Base-by-base conservation (phyloP, 2,329 filamentous ascomycete genomes). In the Diplocarpon rosae region DNA sequence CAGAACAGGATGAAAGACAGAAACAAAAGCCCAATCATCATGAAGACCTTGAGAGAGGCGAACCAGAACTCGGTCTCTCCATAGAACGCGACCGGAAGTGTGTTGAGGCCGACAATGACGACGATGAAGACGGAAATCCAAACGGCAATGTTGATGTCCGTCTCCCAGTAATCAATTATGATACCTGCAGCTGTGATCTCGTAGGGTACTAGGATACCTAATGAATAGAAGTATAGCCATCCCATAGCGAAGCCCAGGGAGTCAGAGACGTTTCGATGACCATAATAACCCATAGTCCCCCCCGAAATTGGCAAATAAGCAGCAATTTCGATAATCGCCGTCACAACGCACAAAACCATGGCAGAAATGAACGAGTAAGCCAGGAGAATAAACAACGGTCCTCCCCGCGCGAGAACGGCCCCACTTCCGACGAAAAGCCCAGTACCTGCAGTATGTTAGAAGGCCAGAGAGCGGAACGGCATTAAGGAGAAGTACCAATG, bases 21-120 rank as follows among this genome's bases (percentile, higher is more conserved):
- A 30, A 62, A 52, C 28, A 58, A 34, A 9, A 58, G 51, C 0
- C 61, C 56, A 31, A 60, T 49, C 47, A 61, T 59, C 46, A 57
- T 50, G 42, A 61, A 54, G 5, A 63, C 54, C 44, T 62, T 63
- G 27, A 60, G 40, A 3, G 55, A 56, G 5, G 59, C 56, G 37
- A 63, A 63, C 53, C 53, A 59, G 54, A 83, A 82, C 56, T 83
- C 78, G 2, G 75, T 69, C 57, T 78, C 74, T 31, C 75, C 75
- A 50, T 76, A 78, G 63, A 66, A 75, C 50, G 71, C 64, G 13
- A 78, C 74, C 1, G 71, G 71, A 5, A 66, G 56, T 13, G 62
- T 56, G 39, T 69, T 69, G 30, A 68, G 54, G 6, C 49, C 51
- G 30, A 67, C 56, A 48, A 66, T 63, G 11, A 66, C 55, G 10